A percentile compares a stretch with the other conserved stretches of the same genome.
phyloP scores from a whole-genome alignment of 176 grass and related monocot genomes.

The Oryza officinalis region DNA sequence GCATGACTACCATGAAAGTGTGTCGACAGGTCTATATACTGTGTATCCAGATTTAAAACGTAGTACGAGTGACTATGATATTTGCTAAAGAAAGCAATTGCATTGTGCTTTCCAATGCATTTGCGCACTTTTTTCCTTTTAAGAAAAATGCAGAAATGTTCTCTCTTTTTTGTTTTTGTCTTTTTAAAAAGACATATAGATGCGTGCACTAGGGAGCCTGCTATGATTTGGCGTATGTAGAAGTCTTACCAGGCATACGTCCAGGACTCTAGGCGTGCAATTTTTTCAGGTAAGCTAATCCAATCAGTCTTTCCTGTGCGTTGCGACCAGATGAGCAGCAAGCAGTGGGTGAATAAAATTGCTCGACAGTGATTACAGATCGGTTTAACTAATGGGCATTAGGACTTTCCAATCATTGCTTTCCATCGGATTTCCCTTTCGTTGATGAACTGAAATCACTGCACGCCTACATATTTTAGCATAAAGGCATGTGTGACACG shows the following conservation, averaged over 20 bases:
- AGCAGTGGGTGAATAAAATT: background rate
- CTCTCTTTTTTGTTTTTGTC: background rate
- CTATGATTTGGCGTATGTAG: conserved; percentile 27
- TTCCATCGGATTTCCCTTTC: background rate
- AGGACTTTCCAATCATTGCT: conserved; percentile 33
- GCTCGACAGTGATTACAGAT: conserved; percentile 33
- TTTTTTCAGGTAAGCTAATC: conserved; percentile 18
- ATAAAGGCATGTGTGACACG: conserved; percentile 16
- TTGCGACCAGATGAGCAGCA: conserved; percentile 33
- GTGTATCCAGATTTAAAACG: background rate
- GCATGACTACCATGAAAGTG: background rate
- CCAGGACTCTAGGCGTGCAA: background rate
- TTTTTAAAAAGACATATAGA: background rate
- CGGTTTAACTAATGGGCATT: background rate
- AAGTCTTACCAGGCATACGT: conserved; percentile 1
- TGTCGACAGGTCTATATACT: background rate
- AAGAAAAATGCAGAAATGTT: background rate
- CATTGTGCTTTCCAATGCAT: conserved; percentile 11
- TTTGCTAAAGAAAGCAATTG: conserved; percentile 34
- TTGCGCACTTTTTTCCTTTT: background rate
- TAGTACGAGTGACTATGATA: background rate
- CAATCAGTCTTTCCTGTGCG: background rate
- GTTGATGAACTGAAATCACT: conserved; percentile 2
- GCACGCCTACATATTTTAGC: conserved; percentile 11
- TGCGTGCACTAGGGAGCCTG: background rate